A percentile compares a stretch with the other conserved stretches of the same genome.
Conservation (phyloP, 2,329 filamentous ascomycete species). For the Aureobasidium sp. region DNA sequence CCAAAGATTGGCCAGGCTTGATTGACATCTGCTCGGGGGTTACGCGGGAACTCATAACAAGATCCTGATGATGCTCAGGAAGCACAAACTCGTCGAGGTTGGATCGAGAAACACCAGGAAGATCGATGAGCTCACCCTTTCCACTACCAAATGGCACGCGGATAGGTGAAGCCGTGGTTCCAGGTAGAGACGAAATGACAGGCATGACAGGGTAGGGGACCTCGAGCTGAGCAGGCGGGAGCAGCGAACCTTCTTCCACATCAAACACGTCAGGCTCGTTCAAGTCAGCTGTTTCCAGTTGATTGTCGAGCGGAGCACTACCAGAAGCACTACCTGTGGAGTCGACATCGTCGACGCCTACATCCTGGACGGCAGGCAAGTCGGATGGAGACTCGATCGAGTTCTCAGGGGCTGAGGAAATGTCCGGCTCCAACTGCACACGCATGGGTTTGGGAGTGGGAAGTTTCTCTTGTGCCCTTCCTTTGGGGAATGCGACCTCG, state of each 20-base stretch:
- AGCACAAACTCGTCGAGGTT: constrained; percentile 63
- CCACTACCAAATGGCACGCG: constrained; percentile 81
- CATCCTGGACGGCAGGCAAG: not conserved
- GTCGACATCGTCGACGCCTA: not conserved
- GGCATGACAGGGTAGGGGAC: constrained; percentile 76
- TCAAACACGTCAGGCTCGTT: constrained; percentile 16
- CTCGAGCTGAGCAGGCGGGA: constrained; percentile 69
- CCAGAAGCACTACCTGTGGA: not conserved
- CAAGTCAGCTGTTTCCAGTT: not conserved
- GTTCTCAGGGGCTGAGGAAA: not conserved
- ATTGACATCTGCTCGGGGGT: constrained; percentile 65
- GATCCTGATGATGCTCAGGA: constrained; percentile 53
- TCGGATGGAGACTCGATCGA: not conserved
- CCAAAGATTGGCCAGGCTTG: constrained; percentile 67
- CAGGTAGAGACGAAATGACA: constrained; percentile 74
- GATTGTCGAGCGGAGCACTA: not conserved
- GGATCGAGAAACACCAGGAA: constrained; percentile 74
- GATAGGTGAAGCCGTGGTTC: constrained; percentile 92
- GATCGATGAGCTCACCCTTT: constrained; percentile 83
- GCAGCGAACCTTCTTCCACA: constrained; percentile 37
- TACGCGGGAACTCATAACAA: constrained; percentile 73
- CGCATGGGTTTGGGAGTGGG: not conserved
- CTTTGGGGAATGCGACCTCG: constrained; percentile 77
- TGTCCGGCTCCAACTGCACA: not conserved
- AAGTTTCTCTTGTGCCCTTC: constrained; percentile 26